Evolutionary conservation across 805 yeast species (phyloP).

Genomic region (Schizosaccharomyces lindneri): DNA sequence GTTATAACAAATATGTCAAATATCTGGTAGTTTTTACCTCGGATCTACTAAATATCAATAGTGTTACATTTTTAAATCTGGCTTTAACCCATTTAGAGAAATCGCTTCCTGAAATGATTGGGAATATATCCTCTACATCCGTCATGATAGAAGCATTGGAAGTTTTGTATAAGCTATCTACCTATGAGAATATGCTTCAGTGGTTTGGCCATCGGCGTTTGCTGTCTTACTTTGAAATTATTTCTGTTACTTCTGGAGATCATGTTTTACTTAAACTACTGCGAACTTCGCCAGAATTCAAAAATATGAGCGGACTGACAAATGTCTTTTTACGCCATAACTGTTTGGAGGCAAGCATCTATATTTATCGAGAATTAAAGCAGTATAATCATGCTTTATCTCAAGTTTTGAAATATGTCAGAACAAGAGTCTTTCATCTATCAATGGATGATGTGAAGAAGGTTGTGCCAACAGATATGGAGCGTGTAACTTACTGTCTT

Average conservation of each 20-base stretch:
- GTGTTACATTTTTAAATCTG: neutral
- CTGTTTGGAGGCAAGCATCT: neutral
- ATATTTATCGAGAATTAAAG: neutral
- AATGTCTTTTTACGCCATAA: neutral
- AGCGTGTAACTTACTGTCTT: neutral
- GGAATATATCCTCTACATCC: too few relatives aligned
- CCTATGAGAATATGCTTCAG: neutral
- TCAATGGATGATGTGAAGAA: neutral
- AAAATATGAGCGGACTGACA: neutral
- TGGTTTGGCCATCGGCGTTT: neutral
- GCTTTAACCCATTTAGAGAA: neutral
- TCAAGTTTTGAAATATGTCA: neutral
- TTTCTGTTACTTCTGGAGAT: neutral
- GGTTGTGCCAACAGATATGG: neutral
- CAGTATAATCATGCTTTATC: neutral
- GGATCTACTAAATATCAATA: neutral
- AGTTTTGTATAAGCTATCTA: neutral
- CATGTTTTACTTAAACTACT: neutral
- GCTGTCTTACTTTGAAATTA: neutral
- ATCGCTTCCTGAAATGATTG: too few relatives aligned
- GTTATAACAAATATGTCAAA: neutral
- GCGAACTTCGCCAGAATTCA: neutral
- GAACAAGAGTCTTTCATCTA: neutral
- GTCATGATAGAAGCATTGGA: too few relatives aligned
- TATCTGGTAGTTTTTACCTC: neutral